Evolutionary conservation across 176 grass and related monocot species (phyloP), one percentile per base, ranked within the genome.

Genomic region (Aegilops sharonensis): DNA sequence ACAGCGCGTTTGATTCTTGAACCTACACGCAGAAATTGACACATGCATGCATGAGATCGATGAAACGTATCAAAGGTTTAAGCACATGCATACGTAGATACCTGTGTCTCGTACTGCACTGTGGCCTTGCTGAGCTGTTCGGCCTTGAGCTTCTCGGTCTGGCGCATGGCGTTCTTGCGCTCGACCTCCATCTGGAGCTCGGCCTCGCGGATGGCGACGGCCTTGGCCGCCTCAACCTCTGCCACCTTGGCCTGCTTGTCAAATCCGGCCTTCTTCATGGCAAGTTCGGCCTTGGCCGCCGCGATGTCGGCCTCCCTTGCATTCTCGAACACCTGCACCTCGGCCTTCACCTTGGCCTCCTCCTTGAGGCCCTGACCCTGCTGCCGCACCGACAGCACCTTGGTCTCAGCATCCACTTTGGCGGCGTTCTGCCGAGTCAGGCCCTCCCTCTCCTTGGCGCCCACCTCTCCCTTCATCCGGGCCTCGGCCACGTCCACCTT

Each of bases 181-280:
- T 94, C 95, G 35, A 95, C 95, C 85, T 97, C 92, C 78, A 93
- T 68, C 83, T 98, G 95, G 76, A 94, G 89, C 82, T 97, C 92
- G 13, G 95, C 92, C 11, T 97, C 95, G 5, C 95, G 88, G 21
- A 98, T 82, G 1, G 92, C 95, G 8, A 98, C 87, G 3, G 93
- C 91, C 85, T 98, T 93, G n/a, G 85, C 39, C 1, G 95, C 82
- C 91, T 98, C 93, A 8, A 98, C 92, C 54, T 98, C 77, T 0
- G 95, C 92, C 83, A 98, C 83, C 63, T 70, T 81, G 0, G 95
- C 70, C 59, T 87, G 74, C 62, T 70, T 81, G 27, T 88, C 74
- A 93, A 91, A 95, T 13, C 78, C 90, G 8, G 95, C 95, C 85
- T 94, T 98, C 92, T 90, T 93, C 85, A 86, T 93, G 11, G 92